phyloP scores from a whole-genome alignment of 805 yeast genomes.

The Saccharomycopsis fibuligera region DNA sequence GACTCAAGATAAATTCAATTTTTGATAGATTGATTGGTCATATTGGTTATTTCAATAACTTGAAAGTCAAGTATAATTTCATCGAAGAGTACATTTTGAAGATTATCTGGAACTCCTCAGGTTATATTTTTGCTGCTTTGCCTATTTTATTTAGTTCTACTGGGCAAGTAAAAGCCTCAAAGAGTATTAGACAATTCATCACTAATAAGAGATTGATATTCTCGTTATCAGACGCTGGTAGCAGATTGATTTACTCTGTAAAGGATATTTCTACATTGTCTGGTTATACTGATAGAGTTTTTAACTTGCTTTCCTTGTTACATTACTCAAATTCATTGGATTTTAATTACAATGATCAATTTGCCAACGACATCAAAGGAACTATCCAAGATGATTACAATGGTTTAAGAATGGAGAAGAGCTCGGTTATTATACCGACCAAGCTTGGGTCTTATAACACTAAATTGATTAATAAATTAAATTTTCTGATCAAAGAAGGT shows the following conservation, averaged over 20 bases:
- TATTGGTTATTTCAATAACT: conserved; percentile 45
- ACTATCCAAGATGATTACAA: conserved; percentile 70
- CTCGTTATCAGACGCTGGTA: conserved; percentile 91
- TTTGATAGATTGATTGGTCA: conserved; percentile 54
- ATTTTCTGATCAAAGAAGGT: conserved; percentile 49
- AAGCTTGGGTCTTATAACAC: conserved; percentile 51
- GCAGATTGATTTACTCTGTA: conserved; percentile 88
- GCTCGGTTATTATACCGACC: conserved; percentile 78
- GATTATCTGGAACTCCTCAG: conserved; percentile 92
- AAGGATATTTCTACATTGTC: conserved; percentile 88
- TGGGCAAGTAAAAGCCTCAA: conserved; percentile 28
- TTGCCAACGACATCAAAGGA: conserved; percentile 58
- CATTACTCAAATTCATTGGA: conserved; percentile 71
- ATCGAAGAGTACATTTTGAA: conserved; percentile 83
- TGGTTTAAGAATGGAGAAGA: conserved; percentile 78
- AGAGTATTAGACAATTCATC: conserved; percentile 79
- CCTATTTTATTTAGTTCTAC: conserved; percentile 52
- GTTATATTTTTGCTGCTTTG: conserved; percentile 83
- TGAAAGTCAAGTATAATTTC: conserved; percentile 61
- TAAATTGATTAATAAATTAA: conserved; percentile 54
- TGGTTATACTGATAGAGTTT: conserved; percentile 84
- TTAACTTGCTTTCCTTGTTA: conserved; percentile 63
- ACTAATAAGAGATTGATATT: conserved; percentile 87
- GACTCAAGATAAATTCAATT: conserved; percentile 51
- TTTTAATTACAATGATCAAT: conserved; percentile 36